Conservation (phyloP, 2,329 filamentous ascomycete species). For the Macroventuria anomochaeta region DNA sequence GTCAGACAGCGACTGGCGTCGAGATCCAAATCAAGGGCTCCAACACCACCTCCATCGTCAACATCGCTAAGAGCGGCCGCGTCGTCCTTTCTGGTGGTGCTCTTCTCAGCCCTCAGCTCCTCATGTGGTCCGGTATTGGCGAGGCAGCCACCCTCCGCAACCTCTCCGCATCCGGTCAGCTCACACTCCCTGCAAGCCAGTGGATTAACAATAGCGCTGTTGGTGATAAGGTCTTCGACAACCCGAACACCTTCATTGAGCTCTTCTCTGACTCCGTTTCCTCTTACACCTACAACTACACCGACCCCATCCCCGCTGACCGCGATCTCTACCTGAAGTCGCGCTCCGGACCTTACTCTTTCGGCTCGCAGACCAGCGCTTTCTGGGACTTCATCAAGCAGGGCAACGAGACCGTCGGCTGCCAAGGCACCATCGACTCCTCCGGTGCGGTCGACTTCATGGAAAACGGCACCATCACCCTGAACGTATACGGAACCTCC, state of each 20-base stretch:
- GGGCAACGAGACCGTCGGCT: slow-evolving; percentile 52
- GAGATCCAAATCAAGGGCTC: slow-evolving; percentile 46
- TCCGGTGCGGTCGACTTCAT: slow-evolving; percentile 53
- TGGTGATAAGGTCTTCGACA: slow-evolving; percentile 61
- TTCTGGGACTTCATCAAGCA: slow-evolving; percentile 60
- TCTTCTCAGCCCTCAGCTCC: slow-evolving; percentile 46
- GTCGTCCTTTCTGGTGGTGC: slow-evolving; percentile 43
- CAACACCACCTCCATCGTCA: slow-evolving; percentile 39
- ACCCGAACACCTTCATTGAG: slow-evolving; percentile 63
- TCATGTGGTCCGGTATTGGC: slow-evolving; percentile 52
- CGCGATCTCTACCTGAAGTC: slow-evolving; percentile 55
- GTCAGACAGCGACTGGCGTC: slow-evolving; percentile 53
- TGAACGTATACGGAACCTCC: slow-evolving; percentile 65
- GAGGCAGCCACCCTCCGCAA: slow-evolving; percentile 28
- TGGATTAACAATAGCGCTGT: slow-evolving; percentile 61
- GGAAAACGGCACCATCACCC: slow-evolving; percentile 57
- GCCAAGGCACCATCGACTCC: slow-evolving; percentile 62
- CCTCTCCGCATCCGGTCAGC: slow-evolving; percentile 47
- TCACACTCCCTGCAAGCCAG: slow-evolving; percentile 43
- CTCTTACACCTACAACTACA: slow-evolving; percentile 59
- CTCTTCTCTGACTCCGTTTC: slow-evolving; percentile 52
- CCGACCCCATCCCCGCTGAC: slow-evolving; percentile 52
- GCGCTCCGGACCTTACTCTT: slow-evolving; percentile 61
- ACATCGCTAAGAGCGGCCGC: slow-evolving; percentile 35
- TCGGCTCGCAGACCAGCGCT: slow-evolving; percentile 60